Conservation (phyloP, 192 early-diverging fungal species). For the Coemansia sp. region DNA sequence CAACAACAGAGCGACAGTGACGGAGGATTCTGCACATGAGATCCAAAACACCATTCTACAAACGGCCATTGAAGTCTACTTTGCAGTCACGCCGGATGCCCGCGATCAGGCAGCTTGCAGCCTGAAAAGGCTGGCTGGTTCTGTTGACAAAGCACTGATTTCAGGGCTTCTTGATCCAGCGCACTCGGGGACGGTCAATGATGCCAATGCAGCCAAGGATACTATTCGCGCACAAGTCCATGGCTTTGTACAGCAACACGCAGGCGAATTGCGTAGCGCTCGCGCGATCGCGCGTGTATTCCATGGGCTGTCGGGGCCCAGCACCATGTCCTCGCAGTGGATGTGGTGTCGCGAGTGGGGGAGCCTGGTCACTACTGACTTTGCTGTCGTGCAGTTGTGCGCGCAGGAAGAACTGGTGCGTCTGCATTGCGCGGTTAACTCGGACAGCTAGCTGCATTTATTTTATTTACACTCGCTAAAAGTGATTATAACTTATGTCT, state of each 20-base stretch:
- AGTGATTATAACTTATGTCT: constrained; percentile 1
- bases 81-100: constrained; percentile 17
- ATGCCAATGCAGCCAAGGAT: neutral
- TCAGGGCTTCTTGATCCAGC: neutral
- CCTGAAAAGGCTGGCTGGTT: neutral
- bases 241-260: constrained; percentile 34
- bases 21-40: neutral
- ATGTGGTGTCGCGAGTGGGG: constrained; percentile 48
- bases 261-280: constrained; percentile 22
- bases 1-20: neutral
- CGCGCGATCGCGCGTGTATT: constrained; percentile 43
- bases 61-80: constrained; percentile 27
- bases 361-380: constrained; percentile 34
- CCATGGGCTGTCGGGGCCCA: constrained; percentile 46
- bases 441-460: neutral
- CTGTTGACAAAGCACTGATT: neutral
- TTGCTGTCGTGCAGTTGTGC: constrained; percentile 32
- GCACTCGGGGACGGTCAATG: neutral
- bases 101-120: neutral
- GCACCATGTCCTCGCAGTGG: constrained; percentile 38
- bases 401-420: constrained; percentile 41
- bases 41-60: constrained; percentile 24
- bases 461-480: constrained; percentile 9
- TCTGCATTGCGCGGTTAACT: constrained; percentile 18
- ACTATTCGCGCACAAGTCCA: constrained; percentile 12